Evolutionary conservation across 495 filamentous ascomycete species (phyloP).

Genomic region (Penicillium steckii): DNA sequence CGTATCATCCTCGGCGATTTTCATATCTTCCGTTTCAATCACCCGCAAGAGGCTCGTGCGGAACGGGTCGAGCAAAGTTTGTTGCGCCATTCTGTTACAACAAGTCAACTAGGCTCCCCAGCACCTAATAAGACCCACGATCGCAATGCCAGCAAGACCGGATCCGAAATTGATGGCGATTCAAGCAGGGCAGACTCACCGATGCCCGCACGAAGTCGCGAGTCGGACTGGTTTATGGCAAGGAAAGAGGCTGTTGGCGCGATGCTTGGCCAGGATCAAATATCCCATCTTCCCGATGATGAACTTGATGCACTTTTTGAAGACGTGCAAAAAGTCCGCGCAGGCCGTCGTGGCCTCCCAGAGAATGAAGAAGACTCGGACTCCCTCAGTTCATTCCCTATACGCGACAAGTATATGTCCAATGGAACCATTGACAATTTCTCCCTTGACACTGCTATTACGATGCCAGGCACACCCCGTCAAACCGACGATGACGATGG

Average conservation of each 20-base stretch:
- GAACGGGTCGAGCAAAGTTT: constrained; percentile 89
- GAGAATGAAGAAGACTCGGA: constrained; percentile 87
- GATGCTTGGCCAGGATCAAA: constrained; percentile 88
- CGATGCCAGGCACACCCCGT: constrained; percentile 88
- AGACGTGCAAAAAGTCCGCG: constrained; percentile 85
- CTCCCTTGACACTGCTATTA: constrained; percentile 90
- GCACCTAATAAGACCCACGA: constrained; percentile 73
- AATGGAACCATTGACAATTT: constrained; percentile 96
- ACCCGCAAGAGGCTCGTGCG: constrained; percentile 91
- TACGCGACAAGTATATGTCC: constrained; percentile 94
- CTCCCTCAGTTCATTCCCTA: constrained; percentile 81
- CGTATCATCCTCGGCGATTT: constrained; percentile 97
- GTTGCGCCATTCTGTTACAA: constrained; percentile 83
- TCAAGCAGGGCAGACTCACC: constrained; percentile 79
- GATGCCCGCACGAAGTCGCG: constrained; percentile 66
- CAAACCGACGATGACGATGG: constrained; percentile 67
- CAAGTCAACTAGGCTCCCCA: constrained; percentile 73
- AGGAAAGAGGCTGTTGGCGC: constrained; percentile 88
- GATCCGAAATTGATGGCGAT: constrained; percentile 66
- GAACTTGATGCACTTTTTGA: constrained; percentile 94
- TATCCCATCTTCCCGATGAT: constrained; percentile 84
- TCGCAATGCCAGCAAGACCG: constrained; percentile 69
- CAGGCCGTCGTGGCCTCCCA: constrained; percentile 67
- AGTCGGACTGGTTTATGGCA: constrained; percentile 96
- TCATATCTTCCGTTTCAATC: constrained; percentile 98